Base-by-base conservation (phyloP, 805 yeast genomes). In the Cyberlindnera maritima region DNA sequence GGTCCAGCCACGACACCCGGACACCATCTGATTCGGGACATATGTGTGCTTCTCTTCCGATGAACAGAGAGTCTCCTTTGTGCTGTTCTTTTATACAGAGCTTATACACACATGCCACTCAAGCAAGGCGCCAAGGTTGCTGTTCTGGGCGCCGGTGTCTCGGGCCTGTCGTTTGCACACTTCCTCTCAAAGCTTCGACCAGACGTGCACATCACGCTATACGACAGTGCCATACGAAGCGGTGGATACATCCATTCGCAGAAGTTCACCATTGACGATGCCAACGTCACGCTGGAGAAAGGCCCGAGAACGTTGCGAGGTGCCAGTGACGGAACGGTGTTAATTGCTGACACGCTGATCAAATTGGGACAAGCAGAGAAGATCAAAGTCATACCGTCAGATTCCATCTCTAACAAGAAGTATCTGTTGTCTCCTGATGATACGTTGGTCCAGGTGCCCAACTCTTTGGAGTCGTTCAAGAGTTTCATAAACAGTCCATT, bases 271-370 rank as follows among this genome's bases (percentile, higher is more conserved):
- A 59, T 68, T 33, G 41, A 58, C 5, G 60, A 57, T 57, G 23
- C 69, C 60, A 12, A 52, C 51, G 34, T 60, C 47, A 12, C 39
- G 39, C 63, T 88, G 26, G 98, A 94, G 58, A 85, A 83, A 52
- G 99, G 98, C 0, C 98, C 99, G 0, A 70, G 98, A 41, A 94
- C 98, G 0, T 68, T 94, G 37, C 70, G 97, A 49, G 96, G 96
- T 0, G 79, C 79, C 6, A 85, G 89, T 45, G 81, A 81, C 35
- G 98, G 98, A 0, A 80, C 90, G 0, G 67, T 85, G 26, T 58
- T 88, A 21, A 77, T 87, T 8, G 66, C 85, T 19, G 95, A 87
- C 60, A 71, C 81, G 2, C 59, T 88, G 47, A 47, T 59, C 17
- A 59, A 62, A 29, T 64, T 85, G 42, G 79, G 80, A 0, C 55